A percentile compares a stretch with the other conserved stretches of the same genome.
phyloP scores from a whole-genome alignment of 2,329 filamentous ascomycete species.

The Arthrinium puccinioides region DNA sequence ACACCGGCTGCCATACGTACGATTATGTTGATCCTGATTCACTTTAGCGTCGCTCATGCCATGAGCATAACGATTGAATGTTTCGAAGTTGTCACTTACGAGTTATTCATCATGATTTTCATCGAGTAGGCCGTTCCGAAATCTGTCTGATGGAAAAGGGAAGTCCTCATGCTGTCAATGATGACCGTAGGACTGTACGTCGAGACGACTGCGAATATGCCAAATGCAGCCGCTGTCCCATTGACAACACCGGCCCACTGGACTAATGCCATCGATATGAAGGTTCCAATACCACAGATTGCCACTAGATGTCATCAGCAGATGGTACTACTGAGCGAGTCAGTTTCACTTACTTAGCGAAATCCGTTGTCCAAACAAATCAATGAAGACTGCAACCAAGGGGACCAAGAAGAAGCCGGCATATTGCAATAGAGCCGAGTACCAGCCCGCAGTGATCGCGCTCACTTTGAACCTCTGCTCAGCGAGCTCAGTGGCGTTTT shows the following conservation, averaged over 20 bases:
- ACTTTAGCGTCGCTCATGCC: no score
- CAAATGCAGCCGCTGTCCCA: conserved; percentile 53
- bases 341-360: conserved; percentile 26
- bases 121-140: conserved; percentile 54
- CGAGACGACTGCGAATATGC: conserved; percentile 48
- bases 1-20: conserved; percentile 49
- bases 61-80: no score
- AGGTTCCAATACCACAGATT: conserved; percentile 41
- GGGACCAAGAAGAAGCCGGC: conserved; percentile 51
- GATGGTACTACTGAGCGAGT: neutral
- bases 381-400: conserved; percentile 46
- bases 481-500: conserved; percentile 54
- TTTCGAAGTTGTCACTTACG: conserved; percentile 24
- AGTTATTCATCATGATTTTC: conserved; percentile 56
- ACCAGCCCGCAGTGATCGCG: conserved; percentile 52
- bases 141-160: conserved; percentile 51
- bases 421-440: conserved; percentile 49
- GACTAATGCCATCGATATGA: conserved; percentile 45
- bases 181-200: conserved; percentile 50
- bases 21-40: conserved; percentile 53
- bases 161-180: conserved; percentile 53
- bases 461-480: conserved; percentile 51
- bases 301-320: conserved; percentile 15
- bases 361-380: conserved; percentile 46
- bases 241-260: conserved; percentile 40